Base-by-base conservation (phyloP, 1,139 yeast genomes). In the Zhuliangozyma parablackwelliae region DNA sequence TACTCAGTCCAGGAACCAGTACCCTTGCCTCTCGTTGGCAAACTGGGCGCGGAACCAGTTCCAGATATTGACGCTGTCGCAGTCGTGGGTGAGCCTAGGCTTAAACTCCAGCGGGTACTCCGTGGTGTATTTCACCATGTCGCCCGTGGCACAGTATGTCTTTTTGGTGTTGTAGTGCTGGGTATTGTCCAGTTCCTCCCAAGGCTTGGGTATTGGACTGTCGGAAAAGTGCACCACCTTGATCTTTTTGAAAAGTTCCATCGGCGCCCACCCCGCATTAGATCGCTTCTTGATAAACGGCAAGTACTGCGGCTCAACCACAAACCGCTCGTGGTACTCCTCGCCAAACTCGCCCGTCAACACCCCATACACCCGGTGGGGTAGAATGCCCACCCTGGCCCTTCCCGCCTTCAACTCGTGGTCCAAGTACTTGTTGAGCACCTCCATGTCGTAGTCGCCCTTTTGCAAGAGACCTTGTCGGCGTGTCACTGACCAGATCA, bases 361-460 rank as follows among this genome's bases (percentile, higher is more conserved):
- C 5, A 73, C 65, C 3, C 75, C 76, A 44, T 74, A 72, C 3
- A 63, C 59, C 21, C 61, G 51, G 48, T 72, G 79, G 3, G 78
- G 78, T 27, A 75, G 45, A 1, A 72, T 50, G 1, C 69, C 65
- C 10, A 67, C 46, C 32, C 59, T 54, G 6, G 66, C 53, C 29
- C 44, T 41, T 21, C 35, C 44, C 11, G 48, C 48, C 24, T 48
- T 49, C 24, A 61, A 41, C 32, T 54, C 46, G 32, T 46, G 47
- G 33, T 57, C 49, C 39, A 67, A 49, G 29, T 54, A 62, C 37
- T 59, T 61, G 52, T 75, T 75, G 31, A 75, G 48, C 4, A 75
- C 51, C 36, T 75, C 80, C 79, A 73, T 72, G 44, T 74, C 80
- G 43, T 65, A 73, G 33, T 73, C 75, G 13, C 54, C 40, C 0